Evolutionary conservation across 768 basidiomycete genomes (phyloP), one percentile per base, ranked within the genome.

Genomic region (Boletus eberwhitei): DNA sequence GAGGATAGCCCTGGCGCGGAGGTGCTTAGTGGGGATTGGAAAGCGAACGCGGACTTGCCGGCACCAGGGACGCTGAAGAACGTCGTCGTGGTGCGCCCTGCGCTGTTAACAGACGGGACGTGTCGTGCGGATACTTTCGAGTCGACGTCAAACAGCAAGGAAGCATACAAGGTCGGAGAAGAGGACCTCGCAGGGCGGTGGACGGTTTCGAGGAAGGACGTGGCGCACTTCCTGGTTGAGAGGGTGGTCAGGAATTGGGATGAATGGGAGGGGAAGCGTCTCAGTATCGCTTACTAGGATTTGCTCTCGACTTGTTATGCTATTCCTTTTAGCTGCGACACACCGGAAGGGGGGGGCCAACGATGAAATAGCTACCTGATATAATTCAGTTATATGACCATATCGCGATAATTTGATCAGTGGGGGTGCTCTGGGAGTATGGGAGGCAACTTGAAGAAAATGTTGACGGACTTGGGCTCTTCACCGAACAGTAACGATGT

Each of bases 191-290:
- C 34, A 4, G 54, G 65, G 13, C 73, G 72, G 4, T 87, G 76
- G 62, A 78, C 77, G n/a, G 63, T 88, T 4, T 84, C 85, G 36
- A 75, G 86, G 61, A 75, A 72, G 60, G 86, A 88, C 62, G 82
- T 85, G 2, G 83, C 80, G 1, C 84, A 87, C 71, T 87, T 87
- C 66, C 62, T 88, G 14, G 79, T 75, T 4, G 78, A 85, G 45
- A 74, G 68, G 0, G 60, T 77, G 19, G 39, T 75, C 21, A 69
- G 71, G 47, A 63, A 75, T 19, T 85, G 86, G 87, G 63, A 74
- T 8, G 72, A 81, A 48, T 84, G 74, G 73, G 68, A 74, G 55
- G 78, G 80, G 21, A 82, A 81, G 63, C 62, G 73, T 17, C 70
- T 83, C 6, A 73, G 66, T 47, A 71, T 87, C 34, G 79, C 74